These are phyloP conservation scores for Meira miltonrushii DNA, from an alignment of 1,284 basidiomycete species.

Conservation along the genomic window DNA sequence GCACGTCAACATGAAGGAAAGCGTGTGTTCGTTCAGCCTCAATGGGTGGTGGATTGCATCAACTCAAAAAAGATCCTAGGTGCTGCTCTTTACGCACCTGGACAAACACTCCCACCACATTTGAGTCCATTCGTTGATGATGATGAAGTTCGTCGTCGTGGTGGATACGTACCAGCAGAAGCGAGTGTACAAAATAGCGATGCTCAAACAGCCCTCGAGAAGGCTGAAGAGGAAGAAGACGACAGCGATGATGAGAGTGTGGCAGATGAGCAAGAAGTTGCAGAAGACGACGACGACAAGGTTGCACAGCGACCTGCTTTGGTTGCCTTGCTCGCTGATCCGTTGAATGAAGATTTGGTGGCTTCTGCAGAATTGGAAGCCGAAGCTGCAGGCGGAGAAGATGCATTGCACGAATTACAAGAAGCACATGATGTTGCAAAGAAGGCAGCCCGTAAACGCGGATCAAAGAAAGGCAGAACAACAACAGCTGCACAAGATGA, in stretches of 20 bases:
- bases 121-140: conserved; percentile 88
- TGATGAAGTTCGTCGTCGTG: conserved; percentile 57
- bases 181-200: conserved; percentile 56
- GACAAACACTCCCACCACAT: conserved; percentile 84
- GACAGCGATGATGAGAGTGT: conserved; percentile 37
- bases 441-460: conserved; percentile 36
- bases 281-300: conserved; percentile 53
- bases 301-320: conserved; percentile 37
- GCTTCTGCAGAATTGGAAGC: conserved; percentile 89
- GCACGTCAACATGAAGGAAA: conserved; percentile 53
- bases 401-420: conserved; percentile 73
- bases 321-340: conserved; percentile 55
- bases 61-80: conserved; percentile 79
- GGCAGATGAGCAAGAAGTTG: conserved; percentile 28
- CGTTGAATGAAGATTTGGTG: conserved; percentile 64
- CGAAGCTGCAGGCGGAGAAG: conserved; percentile 79
- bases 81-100: conserved; percentile 80
- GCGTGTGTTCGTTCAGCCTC: conserved; percentile 88
- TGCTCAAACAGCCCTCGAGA: conserved; percentile 60
- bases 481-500: conserved; percentile 60
- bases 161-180: conserved; percentile 55
- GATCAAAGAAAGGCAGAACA: conserved; percentile 2
- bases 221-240: background rate
- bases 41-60: conserved; percentile 96
- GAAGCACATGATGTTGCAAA: conserved; percentile 28